These are phyloP conservation scores for Debaryomyces robertsiae DNA, from an alignment of 1,139 yeast genomes.

Conservation along the genomic window DNA sequence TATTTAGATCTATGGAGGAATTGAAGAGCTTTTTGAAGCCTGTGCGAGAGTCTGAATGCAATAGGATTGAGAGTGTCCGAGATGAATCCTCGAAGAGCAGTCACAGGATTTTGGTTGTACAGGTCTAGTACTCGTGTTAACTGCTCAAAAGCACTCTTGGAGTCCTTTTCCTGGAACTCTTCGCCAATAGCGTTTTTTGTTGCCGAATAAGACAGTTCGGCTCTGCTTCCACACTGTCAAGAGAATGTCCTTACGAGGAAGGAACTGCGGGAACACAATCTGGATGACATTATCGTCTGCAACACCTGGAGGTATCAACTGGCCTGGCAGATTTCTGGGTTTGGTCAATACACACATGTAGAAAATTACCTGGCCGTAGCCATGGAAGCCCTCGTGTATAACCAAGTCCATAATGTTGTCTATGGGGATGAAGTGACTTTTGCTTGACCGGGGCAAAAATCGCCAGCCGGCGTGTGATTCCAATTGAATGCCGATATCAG, in stretches of 20 bases:
- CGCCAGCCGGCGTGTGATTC: slow-evolving; percentile 32
- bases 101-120: too few relatives aligned
- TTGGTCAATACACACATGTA: slow-evolving; percentile 61
- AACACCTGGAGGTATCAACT: too few relatives aligned
- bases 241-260: slow-evolving; percentile 48
- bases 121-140: too few relatives aligned
- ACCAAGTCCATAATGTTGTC: slow-evolving; percentile 59
- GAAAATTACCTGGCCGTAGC: slow-evolving; percentile 60
- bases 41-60: too few relatives aligned
- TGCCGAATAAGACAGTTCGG: slow-evolving; percentile 41
- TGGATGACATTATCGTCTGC: slow-evolving; percentile 23
- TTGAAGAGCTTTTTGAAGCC: too few relatives aligned
- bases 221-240: slow-evolving; percentile 44
- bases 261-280: slow-evolving; percentile 52
- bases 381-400: slow-evolving; percentile 68
- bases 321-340: slow-evolving; percentile 20
- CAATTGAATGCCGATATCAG: slow-evolving; percentile 42
- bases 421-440: slow-evolving; percentile 50
- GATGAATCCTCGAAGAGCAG: too few relatives aligned
- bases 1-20: too few relatives aligned
- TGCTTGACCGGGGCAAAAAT: slow-evolving; percentile 23
- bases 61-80: too few relatives aligned
- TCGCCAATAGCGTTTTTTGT: slow-evolving; percentile 39
- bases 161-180: slow-evolving; percentile 50
- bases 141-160: slow-evolving; percentile 12